phyloP scores from a whole-genome alignment of 2,329 filamentous ascomycete genomes.

The Camptophora hylomeconis region DNA sequence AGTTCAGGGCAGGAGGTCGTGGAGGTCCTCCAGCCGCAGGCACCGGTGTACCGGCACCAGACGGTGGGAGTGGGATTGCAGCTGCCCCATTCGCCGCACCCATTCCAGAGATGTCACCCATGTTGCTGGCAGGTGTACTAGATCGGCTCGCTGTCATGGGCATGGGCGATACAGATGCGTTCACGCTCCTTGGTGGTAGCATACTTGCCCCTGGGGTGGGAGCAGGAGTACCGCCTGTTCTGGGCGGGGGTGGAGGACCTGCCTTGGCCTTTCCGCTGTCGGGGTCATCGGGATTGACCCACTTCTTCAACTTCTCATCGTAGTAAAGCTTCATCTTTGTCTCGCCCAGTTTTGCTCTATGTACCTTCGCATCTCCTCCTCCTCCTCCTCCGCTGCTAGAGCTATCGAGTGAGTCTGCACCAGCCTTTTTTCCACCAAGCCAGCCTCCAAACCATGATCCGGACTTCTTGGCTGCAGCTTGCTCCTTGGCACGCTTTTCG shows the following conservation, averaged over 20 bases:
- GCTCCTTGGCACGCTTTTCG: conserved; percentile 25
- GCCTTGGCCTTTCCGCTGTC: conserved; percentile 48
- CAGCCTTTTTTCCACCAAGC: conserved; percentile 58
- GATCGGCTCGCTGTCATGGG: too few relatives aligned
- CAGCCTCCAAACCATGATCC: conserved; percentile 69
- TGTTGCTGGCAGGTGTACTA: too few relatives aligned
- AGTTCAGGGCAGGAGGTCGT: not conserved
- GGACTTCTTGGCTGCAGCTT: conserved; percentile 22
- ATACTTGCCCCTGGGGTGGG: too few relatives aligned
- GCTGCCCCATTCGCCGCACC: too few relatives aligned
- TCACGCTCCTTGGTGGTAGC: too few relatives aligned
- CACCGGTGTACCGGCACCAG: not conserved
- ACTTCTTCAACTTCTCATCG: conserved; percentile 90
- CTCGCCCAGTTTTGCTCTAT: conserved; percentile 87
- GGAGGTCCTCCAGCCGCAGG: conserved; percentile 1
- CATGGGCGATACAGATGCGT: too few relatives aligned
- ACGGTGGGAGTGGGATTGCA: too few relatives aligned
- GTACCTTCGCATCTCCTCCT: conserved; percentile 38
- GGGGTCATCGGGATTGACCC: conserved; percentile 90
- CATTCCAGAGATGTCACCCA: too few relatives aligned
- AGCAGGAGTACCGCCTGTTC: conserved; percentile 26
- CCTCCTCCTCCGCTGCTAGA: conserved; percentile 16
- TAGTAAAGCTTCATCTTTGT: conserved; percentile 80
- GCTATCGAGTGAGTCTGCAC: conserved; percentile 49
- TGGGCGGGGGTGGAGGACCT: conserved; percentile 68